These are phyloP conservation scores for Hanseniaspora hatyaiensis DNA, from an alignment of 805 yeast species.

Conservation along the genomic window DNA sequence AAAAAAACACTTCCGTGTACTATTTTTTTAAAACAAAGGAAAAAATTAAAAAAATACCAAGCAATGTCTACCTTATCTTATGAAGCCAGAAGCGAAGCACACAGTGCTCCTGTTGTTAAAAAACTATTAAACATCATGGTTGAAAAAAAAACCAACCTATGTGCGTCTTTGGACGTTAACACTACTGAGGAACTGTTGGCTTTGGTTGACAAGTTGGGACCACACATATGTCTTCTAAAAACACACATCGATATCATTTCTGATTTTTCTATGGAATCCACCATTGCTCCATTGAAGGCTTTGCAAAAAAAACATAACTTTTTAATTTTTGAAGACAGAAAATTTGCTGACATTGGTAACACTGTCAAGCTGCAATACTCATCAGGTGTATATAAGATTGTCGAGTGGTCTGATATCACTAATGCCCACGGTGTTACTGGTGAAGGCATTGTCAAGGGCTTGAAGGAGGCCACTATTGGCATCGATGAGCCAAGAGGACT, in stretches of 20 bases:
- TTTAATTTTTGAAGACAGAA: conserved; percentile 90
- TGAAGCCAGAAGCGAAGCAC: conserved; percentile 55
- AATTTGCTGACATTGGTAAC: conserved; percentile 96
- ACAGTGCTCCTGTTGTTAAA: conserved; percentile 68
- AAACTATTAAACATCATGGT: conserved; percentile 66
- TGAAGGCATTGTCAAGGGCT: conserved; percentile 78
- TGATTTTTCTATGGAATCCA: conserved; percentile 73
- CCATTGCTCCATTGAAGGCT: conserved; percentile 60
- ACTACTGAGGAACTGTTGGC: conserved; percentile 63
- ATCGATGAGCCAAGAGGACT: conserved; percentile 75
- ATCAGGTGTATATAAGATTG: conserved; percentile 80
- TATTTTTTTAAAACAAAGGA: not conserved
- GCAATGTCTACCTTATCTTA: conserved; percentile 33
- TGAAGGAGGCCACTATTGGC: conserved; percentile 62
- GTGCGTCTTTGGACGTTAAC: conserved; percentile 88
- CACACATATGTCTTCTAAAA: conserved; percentile 80
- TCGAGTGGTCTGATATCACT: conserved; percentile 92
- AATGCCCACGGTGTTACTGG: conserved; percentile 98
- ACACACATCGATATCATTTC: conserved; percentile 89
- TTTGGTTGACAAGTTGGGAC: conserved; percentile 73
- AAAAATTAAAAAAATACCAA: not conserved
- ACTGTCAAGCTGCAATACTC: conserved; percentile 90
- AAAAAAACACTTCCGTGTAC: not conserved
- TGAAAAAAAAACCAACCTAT: conserved; percentile 69
- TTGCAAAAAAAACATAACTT: conserved; percentile 75